Percentiles rank a stretch among this genome's conserved stretches.
Conservation (phyloP, 768 basidiomycete species). For the Naganishia vaughanmartiniae region DNA sequence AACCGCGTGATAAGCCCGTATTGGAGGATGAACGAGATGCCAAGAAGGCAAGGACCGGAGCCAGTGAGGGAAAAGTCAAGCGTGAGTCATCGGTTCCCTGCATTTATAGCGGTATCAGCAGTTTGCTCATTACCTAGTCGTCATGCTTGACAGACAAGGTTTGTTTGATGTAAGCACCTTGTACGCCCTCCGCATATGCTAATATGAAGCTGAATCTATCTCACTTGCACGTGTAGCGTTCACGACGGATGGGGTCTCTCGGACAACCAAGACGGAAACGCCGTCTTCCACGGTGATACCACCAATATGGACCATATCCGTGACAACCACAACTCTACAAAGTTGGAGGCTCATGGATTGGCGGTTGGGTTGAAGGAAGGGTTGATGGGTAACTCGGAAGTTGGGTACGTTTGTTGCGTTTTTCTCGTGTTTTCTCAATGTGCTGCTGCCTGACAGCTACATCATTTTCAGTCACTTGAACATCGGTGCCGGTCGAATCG, state of each 20-base stretch:
- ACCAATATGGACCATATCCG: slow-evolving; percentile 86
- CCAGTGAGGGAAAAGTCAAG: slow-evolving; percentile 20
- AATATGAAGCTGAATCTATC: background rate
- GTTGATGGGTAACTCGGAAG: slow-evolving; percentile 96
- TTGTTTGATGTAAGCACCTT: slow-evolving; percentile 73
- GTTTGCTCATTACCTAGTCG: background rate
- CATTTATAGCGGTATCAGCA: background rate
- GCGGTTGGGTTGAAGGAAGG: slow-evolving; percentile 90
- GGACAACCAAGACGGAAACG: slow-evolving; percentile 71
- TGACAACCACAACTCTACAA: slow-evolving; percentile 68
- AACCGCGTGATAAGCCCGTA: slow-evolving; percentile 21
- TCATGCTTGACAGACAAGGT: slow-evolving; percentile 62
- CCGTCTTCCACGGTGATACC: slow-evolving; percentile 78
- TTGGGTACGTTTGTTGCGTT: slow-evolving; percentile 65
- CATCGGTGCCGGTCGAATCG: slow-evolving; percentile 88
- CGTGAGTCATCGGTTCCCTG: slow-evolving; percentile 4
- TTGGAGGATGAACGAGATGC: slow-evolving; percentile 34
- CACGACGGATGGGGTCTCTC: slow-evolving; percentile 94
- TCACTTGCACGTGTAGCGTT: slow-evolving; percentile 55
- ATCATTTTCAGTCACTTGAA: slow-evolving; percentile 71
- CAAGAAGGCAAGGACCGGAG: slow-evolving; percentile 48
- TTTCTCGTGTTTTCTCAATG: background rate
- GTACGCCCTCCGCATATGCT: background rate
- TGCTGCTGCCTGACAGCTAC: too few species aligned
- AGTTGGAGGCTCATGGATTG: slow-evolving; percentile 79